These are phyloP conservation scores for Fusarium paranaense DNA, from an alignment of 2,329 filamentous ascomycete genomes.

Conservation along the genomic window DNA sequence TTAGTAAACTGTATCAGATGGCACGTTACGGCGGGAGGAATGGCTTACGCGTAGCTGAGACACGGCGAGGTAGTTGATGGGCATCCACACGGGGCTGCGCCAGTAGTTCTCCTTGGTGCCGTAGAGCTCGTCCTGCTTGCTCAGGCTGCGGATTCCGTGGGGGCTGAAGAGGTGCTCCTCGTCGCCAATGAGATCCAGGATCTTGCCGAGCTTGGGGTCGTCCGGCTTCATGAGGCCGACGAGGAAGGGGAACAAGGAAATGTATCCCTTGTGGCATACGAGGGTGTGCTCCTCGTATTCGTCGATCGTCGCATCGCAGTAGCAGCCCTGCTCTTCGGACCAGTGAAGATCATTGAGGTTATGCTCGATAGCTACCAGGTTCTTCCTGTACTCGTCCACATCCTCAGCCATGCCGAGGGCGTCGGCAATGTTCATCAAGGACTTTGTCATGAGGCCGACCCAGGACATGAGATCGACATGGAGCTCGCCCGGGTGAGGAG, in stretches of 20 bases:
- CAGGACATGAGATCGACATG: constrained; percentile 95
- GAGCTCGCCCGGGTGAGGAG: constrained; percentile 94
- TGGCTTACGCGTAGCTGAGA: constrained; percentile 80
- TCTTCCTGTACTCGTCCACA: constrained; percentile 75
- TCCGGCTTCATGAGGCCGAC: constrained; percentile 81
- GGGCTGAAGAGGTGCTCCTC: constrained; percentile 90
- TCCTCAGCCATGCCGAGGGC: constrained; percentile 83
- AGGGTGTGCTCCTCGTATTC: constrained; percentile 91
- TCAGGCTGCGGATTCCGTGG: constrained; percentile 89
- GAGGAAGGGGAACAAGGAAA: constrained; percentile 93
- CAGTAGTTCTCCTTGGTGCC: constrained; percentile 97
- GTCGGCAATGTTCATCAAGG: constrained; percentile 83
- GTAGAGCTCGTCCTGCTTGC: constrained; percentile 84
- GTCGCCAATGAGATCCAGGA: constrained; percentile 82
- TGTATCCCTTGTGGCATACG: constrained; percentile 96
- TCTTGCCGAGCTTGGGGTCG: constrained; percentile 77
- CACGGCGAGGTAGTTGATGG: constrained; percentile 92
- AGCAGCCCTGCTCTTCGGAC: constrained; percentile 82
- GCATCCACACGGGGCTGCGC: constrained; percentile 94
- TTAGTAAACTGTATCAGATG: constrained; percentile 14
- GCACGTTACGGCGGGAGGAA: not conserved
- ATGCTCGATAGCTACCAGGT: constrained; percentile 79
- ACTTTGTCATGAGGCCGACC: constrained; percentile 95
- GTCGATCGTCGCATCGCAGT: constrained; percentile 95
- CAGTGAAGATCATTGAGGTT: constrained; percentile 97